Evolutionary conservation across 768 basidiomycete species (phyloP).

Genomic region (Pleurotus citrinopileatus): DNA sequence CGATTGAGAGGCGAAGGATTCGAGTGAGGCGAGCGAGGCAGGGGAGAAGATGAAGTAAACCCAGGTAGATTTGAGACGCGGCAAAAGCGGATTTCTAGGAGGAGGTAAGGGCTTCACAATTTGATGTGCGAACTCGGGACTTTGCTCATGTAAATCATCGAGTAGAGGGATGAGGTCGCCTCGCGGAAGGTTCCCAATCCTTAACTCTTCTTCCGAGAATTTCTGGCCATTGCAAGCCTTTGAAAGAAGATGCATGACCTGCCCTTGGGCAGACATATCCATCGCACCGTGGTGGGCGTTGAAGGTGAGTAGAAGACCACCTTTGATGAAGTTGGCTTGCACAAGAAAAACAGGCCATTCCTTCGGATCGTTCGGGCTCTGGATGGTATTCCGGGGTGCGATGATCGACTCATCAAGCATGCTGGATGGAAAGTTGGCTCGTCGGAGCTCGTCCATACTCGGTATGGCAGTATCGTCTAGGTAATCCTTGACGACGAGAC

Average conservation of each 20-base stretch:
- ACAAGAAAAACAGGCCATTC: constrained; percentile 22
- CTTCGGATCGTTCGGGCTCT: constrained; percentile 2
- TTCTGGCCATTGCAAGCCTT: constrained; percentile 21
- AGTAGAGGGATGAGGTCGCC: constrained; percentile 16
- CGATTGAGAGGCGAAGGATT: constrained; percentile 15
- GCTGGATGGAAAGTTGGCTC: constrained; percentile 20
- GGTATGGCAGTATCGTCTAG: constrained; percentile 15
- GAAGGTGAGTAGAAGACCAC: constrained; percentile 24
- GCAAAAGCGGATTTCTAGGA: background rate
- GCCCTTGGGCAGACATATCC: constrained; percentile 26
- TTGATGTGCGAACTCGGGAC: constrained; percentile 6
- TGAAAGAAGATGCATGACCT: constrained; percentile 20
- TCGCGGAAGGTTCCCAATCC: constrained; percentile 17
- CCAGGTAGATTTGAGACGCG: constrained; percentile 10
- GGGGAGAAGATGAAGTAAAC: constrained; percentile 19
- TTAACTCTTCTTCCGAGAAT: constrained; percentile 20
- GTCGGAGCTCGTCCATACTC: constrained; percentile 20
- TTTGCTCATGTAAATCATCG: constrained; percentile 6
- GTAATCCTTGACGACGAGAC: constrained; percentile 23
- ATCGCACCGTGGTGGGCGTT: constrained; percentile 21
- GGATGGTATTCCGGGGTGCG: constrained; percentile 21
- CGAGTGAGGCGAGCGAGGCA: constrained; percentile 16
- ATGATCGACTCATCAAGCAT: constrained; percentile 24
- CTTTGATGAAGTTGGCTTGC: constrained; percentile 23
- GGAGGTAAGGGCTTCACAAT: constrained; percentile 7